Conservation (phyloP, 352 stramenopile genomes). For the Phytophthora pisi region DNA sequence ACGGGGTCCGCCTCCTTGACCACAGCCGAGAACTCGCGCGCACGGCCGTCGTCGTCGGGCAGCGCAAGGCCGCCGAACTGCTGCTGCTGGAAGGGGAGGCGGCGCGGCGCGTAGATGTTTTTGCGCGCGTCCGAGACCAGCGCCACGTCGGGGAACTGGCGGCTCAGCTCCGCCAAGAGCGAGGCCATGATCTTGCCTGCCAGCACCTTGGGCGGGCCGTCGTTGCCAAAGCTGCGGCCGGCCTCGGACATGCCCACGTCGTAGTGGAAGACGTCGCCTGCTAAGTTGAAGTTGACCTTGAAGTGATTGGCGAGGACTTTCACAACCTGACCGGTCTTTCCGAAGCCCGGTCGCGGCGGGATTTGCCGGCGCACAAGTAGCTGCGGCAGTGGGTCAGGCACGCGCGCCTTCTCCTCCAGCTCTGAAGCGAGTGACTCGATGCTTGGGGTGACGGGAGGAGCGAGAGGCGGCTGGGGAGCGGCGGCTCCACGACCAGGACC, state of each 20-base stretch:
- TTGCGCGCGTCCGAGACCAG: conserved; percentile 61
- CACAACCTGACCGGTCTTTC: conserved; percentile 41
- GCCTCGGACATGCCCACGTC: conserved; percentile 61
- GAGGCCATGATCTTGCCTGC: conserved; percentile 61
- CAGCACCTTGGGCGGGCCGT: conserved; percentile 60
- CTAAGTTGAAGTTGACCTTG: conserved; percentile 51
- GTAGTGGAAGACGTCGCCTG: conserved; percentile 75
- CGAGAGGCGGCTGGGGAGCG: conserved; percentile 4
- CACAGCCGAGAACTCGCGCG: conserved; percentile 48
- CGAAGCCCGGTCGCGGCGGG: conserved; percentile 62
- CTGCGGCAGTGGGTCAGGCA: conserved; percentile 17
- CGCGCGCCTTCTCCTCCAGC: conserved; percentile 49
- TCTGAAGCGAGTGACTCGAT: conserved; percentile 21
- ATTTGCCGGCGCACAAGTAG: conserved; percentile 50
- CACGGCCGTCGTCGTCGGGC: conserved; percentile 49
- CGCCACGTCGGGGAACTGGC: conserved; percentile 40
- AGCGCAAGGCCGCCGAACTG: conserved; percentile 47
- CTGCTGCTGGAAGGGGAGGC: conserved; percentile 52
- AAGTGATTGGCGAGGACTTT: conserved; percentile 75
- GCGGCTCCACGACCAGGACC: background rate
- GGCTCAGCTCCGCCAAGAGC: conserved; percentile 46
- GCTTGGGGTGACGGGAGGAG: conserved; percentile 2
- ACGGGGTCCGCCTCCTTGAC: conserved; percentile 65
- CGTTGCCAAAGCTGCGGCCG: conserved; percentile 44
- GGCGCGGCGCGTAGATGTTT: conserved; percentile 57